These are phyloP conservation scores for Miscanthus lutarioriparius DNA, from an alignment of 176 grass and related monocot genomes.

Conservation along the genomic window DNA sequence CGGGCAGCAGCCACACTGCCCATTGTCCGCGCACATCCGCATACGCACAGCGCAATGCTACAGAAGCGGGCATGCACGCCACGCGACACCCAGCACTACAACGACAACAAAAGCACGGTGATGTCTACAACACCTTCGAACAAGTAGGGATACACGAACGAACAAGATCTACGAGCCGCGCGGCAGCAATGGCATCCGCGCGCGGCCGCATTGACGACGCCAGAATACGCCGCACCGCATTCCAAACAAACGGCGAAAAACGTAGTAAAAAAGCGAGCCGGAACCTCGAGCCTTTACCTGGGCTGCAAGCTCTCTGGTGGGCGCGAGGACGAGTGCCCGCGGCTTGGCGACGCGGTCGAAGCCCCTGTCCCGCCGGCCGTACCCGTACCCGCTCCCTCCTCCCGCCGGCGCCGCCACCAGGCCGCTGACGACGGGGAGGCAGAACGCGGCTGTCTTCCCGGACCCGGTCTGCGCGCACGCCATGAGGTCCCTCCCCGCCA, in stretches of 20 bases:
- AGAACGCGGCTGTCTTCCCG: slow-evolving; percentile 90
- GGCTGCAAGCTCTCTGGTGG: slow-evolving; percentile 71
- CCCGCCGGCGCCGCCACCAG: neutral
- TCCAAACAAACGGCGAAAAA: neutral
- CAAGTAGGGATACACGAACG: neutral
- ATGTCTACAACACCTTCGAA: neutral
- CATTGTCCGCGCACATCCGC: neutral
- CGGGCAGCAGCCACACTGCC: neutral
- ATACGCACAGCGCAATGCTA: neutral
- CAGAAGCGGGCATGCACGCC: neutral
- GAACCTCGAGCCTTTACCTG: slow-evolving; percentile 41
- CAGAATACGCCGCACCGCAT: neutral
- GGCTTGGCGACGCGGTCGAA: slow-evolving; percentile 37
- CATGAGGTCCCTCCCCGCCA: slow-evolving; percentile 67
- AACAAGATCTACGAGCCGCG: neutral
- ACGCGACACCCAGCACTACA: neutral
- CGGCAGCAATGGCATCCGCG: neutral
- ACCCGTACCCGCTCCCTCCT: neutral
- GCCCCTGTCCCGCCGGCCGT: neutral
- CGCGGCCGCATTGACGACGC: neutral
- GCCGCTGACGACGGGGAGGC: slow-evolving; percentile 63
- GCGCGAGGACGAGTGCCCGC: slow-evolving; percentile 64
- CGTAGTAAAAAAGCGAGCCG: neutral
- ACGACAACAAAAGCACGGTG: neutral
- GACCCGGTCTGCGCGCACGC: slow-evolving; percentile 88